Evolutionary conservation across 169 alveolate species (phyloP).

Genomic region (Pseudocohnilembus persalinus): DNA sequence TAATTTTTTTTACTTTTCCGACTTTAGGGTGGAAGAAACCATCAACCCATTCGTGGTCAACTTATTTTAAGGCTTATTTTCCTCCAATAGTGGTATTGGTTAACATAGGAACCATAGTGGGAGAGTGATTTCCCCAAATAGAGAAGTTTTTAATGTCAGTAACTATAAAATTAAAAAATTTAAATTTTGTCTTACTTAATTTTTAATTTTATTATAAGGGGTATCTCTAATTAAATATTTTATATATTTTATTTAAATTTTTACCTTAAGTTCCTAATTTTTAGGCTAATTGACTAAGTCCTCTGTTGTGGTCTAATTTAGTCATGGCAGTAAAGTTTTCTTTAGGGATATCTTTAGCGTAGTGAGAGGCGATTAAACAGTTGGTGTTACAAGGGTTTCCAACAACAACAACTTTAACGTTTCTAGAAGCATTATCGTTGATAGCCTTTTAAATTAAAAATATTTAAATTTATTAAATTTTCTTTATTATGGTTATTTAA

Average conservation of each 20-base stretch:
- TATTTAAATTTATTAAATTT: slow-evolving; percentile 14
- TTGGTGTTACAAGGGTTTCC: slow-evolving; percentile 90
- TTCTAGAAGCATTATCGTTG: slow-evolving; percentile 69
- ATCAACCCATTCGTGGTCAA: slow-evolving; percentile 23
- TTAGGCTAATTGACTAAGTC: slow-evolving; percentile 63
- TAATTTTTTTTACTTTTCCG: slow-evolving; percentile 32
- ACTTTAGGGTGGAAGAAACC: slow-evolving; percentile 27
- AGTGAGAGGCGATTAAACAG: slow-evolving; percentile 72
- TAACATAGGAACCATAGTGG: slow-evolving; percentile 81
- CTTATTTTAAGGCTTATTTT: slow-evolving; percentile 25
- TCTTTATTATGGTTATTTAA: not conserved
- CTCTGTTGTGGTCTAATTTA: slow-evolving; percentile 87
- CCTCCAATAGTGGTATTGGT: slow-evolving; percentile 58
- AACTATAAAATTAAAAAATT: not conserved
- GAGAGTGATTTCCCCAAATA: slow-evolving; percentile 87
- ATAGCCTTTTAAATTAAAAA: slow-evolving; percentile 63
- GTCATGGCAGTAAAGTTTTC: slow-evolving; percentile 86
- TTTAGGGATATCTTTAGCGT: slow-evolving; percentile 77
- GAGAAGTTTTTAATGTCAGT: slow-evolving; percentile 57
- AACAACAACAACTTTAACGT: slow-evolving; percentile 74
- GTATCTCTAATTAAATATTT: too few relatives aligned
- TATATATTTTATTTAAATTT: too few relatives aligned
- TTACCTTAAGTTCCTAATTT: slow-evolving; percentile 40
- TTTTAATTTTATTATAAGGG: too few relatives aligned
- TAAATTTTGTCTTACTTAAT: not conserved